Evolutionary conservation across 2,329 filamentous ascomycete genomes (phyloP).

Genomic region (Beauveria caledonica): DNA sequence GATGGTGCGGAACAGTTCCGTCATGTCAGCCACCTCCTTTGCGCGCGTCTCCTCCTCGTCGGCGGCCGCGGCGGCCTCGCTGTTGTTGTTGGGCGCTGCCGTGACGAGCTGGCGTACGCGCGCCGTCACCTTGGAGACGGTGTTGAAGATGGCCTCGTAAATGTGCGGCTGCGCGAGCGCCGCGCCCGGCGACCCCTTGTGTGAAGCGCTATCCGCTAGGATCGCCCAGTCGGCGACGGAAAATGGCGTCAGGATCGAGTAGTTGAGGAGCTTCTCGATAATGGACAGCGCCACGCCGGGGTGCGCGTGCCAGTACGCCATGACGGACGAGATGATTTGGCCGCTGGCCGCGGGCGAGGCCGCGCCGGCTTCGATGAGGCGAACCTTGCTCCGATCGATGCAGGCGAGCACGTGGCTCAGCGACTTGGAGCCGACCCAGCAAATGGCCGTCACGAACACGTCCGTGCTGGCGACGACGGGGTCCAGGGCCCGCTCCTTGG

Average conservation of each 20-base stretch:
- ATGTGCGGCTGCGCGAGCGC: constrained; percentile 67
- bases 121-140: constrained; percentile 81
- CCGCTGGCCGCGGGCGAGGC: constrained; percentile 67
- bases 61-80: constrained; percentile 41
- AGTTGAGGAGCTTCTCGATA: constrained; percentile 94
- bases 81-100: constrained; percentile 45
- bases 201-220: constrained; percentile 43
- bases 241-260: constrained; percentile 81
- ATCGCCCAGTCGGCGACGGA: constrained; percentile 89
- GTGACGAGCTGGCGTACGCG: constrained; percentile 73
- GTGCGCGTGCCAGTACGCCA: constrained; percentile 88
- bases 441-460: constrained; percentile 87
- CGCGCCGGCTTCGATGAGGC: constrained; percentile 70
- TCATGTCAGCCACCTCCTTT: constrained; percentile 65
- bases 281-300: constrained; percentile 88
- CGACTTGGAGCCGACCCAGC: constrained; percentile 89
- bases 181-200: constrained; percentile 46
- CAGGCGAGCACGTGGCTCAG: constrained; percentile 91
- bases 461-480: constrained; percentile 82
- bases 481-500: constrained; percentile 62
- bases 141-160: constrained; percentile 85
- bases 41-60: constrained; percentile 51
- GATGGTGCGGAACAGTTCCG: constrained; percentile 70
- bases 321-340: constrained; percentile 85
- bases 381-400: constrained; percentile 89